Percentiles rank a stretch among this genome's conserved stretches.
Conservation (phyloP, 805 yeast species). For the Sugiyamaella lignohabitans region DNA sequence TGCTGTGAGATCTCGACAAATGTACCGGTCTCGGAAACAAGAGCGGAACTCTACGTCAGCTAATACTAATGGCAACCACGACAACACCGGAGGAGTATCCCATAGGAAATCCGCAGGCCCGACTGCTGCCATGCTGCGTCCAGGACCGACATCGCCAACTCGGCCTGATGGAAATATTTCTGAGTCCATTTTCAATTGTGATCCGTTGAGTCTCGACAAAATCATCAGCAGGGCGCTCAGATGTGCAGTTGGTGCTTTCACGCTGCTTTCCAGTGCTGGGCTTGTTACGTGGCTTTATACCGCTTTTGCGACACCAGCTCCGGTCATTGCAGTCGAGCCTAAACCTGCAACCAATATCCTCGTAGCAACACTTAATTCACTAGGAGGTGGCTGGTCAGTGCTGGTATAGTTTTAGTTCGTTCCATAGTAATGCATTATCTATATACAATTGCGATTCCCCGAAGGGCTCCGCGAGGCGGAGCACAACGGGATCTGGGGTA, state of each 20-base stretch:
- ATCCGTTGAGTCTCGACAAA: conserved; percentile 19
- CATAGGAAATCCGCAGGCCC: neutral
- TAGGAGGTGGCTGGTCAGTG: conserved; percentile 20
- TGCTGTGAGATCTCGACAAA: conserved; percentile 2
- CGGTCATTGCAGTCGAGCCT: neutral
- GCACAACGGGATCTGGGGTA: too few species aligned
- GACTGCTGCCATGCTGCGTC: neutral
- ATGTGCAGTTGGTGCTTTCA: neutral
- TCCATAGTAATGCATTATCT: too few species aligned
- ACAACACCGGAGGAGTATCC: neutral
- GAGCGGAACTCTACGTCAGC: neutral
- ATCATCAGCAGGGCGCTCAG: neutral
- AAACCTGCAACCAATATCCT: neutral
- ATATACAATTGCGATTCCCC: too few species aligned
- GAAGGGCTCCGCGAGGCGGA: too few species aligned
- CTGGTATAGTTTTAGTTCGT: conserved; percentile 5
- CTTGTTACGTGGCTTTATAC: conserved; percentile 2
- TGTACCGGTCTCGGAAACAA: neutral
- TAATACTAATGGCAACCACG: neutral
- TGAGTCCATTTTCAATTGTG: conserved; percentile 18
- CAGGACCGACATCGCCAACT: neutral
- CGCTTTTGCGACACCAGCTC: neutral
- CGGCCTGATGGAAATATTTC: conserved; percentile 6
- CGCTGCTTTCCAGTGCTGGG: conserved; percentile 3
- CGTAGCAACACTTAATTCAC: conserved; percentile 3